A percentile compares a stretch with the other conserved stretches of the same genome.
Evolutionary conservation across 2,329 filamentous ascomycete genomes (phyloP).

Genomic region (Magnaporthales sp.): DNA sequence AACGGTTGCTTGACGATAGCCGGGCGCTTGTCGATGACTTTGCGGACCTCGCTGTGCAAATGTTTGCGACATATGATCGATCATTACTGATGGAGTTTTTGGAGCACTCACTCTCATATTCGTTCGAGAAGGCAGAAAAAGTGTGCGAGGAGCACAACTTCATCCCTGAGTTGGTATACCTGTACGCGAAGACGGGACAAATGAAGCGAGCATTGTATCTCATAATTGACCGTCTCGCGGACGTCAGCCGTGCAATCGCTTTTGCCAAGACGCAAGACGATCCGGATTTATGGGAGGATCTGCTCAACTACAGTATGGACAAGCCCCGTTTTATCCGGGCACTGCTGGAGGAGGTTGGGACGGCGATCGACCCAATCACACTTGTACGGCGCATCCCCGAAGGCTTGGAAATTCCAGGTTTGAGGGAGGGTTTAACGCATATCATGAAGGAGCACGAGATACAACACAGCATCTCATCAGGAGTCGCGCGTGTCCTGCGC

Average conservation of each 20-base stretch:
- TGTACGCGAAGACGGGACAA: slow-evolving; percentile 91
- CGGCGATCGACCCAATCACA: slow-evolving; percentile 83
- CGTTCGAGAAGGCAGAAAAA: slow-evolving; percentile 69
- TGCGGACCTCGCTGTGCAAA: slow-evolving; percentile 74
- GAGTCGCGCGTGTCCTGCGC: slow-evolving; percentile 76
- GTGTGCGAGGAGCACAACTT: slow-evolving; percentile 77
- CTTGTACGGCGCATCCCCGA: slow-evolving; percentile 87
- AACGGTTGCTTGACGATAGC: slow-evolving; percentile 49
- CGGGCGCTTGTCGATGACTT: slow-evolving; percentile 72
- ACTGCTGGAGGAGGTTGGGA: slow-evolving; percentile 87
- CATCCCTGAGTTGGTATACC: slow-evolving; percentile 87
- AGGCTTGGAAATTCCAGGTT: slow-evolving; percentile 82
- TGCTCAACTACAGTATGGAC: slow-evolving; percentile 95
- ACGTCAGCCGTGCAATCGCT: slow-evolving; percentile 85
- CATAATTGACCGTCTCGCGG: slow-evolving; percentile 86
- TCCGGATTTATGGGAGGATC: slow-evolving; percentile 86
- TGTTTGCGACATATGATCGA: slow-evolving; percentile 71
- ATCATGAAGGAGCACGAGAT: slow-evolving; percentile 96
- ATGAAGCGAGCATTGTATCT: slow-evolving; percentile 85
- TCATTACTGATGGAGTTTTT: slow-evolving; percentile 79
- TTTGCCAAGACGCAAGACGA: slow-evolving; percentile 94
- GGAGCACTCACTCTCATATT: slow-evolving; percentile 75
- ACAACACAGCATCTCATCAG: slow-evolving; percentile 83
- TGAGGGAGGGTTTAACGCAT: slow-evolving; percentile 78
- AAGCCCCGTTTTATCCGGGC: slow-evolving; percentile 92